Evolutionary conservation across 208 protist species (phyloP), one percentile per base, ranked within the genome.

Genomic region (Trypanosoma cruzi): DNA sequence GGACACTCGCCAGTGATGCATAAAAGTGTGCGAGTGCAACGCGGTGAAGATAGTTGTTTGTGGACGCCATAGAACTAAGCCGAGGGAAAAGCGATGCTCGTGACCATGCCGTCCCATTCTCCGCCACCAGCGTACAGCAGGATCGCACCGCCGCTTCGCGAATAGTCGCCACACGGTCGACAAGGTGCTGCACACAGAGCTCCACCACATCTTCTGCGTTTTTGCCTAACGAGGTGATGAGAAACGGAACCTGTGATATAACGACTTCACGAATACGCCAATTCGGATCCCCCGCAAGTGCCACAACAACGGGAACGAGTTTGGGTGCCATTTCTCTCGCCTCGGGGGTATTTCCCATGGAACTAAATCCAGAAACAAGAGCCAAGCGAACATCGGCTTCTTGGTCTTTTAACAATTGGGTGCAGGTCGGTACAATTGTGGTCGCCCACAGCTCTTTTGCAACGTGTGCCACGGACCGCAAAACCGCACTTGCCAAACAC

Each of bases 191-290:
- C 13, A 93, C 74, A 57, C 91, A 96, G 26, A 96, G 79, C 26
- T 94, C 80, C 26, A 96, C 71, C 58, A 96, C 85, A 60, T 94
- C 84, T 36, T 92, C 85, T 14, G 80, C 82, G 66, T 77, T 81
- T 48, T 73, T 74, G 14, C 85, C 90, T 8, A 93, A 77, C 3
- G 85, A 84, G 11, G 85, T 90, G 74, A 96, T 92, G 55, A 96
- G 73, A 71, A 82, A 87, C 2, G 91, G 88, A 63, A 96, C 81
- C 74, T 94, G 88, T 44, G 81, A 82, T 60, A 96, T 81, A 16
- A 96, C 91, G 26, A 87, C 81, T 65, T 96, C 88, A 6, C 91
- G 86, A 71, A 96, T 79, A 1, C 91, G 84, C 91, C 91, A 96
- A 71, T 94, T 92, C n/a, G 85, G 77, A 69, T 96, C 91, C 50